Evolutionary conservation across 2,329 filamentous ascomycete species (phyloP).

Genomic region (Gaeumannomyces tritici): DNA sequence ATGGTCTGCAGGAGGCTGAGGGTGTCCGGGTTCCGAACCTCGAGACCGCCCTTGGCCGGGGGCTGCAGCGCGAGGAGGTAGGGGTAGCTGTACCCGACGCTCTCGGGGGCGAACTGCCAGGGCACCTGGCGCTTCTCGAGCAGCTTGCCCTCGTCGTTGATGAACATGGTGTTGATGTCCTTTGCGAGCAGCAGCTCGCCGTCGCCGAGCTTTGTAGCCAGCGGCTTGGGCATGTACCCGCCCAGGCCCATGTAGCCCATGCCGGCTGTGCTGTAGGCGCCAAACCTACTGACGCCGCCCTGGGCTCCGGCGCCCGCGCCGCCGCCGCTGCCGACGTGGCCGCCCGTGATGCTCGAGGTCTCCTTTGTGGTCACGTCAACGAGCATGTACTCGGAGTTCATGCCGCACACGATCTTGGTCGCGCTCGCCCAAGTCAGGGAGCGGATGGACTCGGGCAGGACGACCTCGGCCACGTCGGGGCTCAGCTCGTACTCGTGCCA

Average conservation of each 20-base stretch:
- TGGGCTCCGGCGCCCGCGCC: constrained; percentile 50
- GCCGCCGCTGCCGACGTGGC: constrained; percentile 46
- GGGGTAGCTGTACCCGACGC: constrained; percentile 92
- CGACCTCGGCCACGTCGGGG: constrained; percentile 64
- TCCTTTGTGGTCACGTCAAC: constrained; percentile 71
- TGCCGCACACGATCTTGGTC: constrained; percentile 77
- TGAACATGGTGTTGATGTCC: constrained; percentile 91
- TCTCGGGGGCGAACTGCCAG: constrained; percentile 80
- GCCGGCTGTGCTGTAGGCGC: constrained; percentile 70
- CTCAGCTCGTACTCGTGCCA: constrained; percentile 92
- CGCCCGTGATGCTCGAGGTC: constrained; percentile 69
- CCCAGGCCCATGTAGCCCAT: constrained; percentile 98
- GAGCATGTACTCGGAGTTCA: constrained; percentile 85
- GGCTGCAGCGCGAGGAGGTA: constrained; percentile 79
- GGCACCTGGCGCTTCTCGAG: constrained; percentile 82
- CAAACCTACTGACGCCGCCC: constrained; percentile 56
- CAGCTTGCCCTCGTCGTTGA: constrained; percentile 73
- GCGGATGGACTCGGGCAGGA: constrained; percentile 73
- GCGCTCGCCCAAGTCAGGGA: constrained; percentile 87
- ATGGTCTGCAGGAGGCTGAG: constrained; percentile 84
- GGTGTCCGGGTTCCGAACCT: constrained; percentile 88
- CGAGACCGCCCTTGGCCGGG: constrained; percentile 72
- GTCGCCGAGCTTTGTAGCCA: constrained; percentile 73
- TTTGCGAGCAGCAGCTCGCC: constrained; percentile 90
- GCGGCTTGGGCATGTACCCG: constrained; percentile 81